These are phyloP conservation scores for Chrysoporthe austroafricana DNA, from an alignment of 2,329 filamentous ascomycete species.

Conservation along the genomic window DNA sequence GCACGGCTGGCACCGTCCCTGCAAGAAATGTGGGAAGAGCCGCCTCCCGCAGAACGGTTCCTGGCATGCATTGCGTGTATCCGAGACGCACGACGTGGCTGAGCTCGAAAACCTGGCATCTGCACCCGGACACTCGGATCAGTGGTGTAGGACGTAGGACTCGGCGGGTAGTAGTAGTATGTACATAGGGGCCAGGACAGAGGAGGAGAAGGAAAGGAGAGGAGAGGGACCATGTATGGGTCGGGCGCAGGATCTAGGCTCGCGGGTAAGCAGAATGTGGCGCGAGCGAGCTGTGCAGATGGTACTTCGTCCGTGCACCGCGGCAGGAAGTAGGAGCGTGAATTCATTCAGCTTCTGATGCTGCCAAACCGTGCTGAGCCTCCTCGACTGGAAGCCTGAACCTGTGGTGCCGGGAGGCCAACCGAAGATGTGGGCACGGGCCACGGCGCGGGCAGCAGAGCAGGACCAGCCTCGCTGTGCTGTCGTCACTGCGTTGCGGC, in stretches of 20 bases:
- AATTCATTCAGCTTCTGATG: neutral
- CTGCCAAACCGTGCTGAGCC: neutral
- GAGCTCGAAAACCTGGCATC: neutral
- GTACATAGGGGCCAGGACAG: neutral
- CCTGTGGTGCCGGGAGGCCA: neutral
- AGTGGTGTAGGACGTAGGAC: neutral
- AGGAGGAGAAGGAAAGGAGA: neutral
- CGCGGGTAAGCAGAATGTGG: too few relatives aligned
- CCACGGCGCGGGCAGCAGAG: neutral
- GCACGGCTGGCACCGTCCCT: constrained; percentile 10
- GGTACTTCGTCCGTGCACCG: too few relatives aligned
- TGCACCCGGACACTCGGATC: neutral
- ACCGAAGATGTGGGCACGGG: neutral
- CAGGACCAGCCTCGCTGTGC: neutral
- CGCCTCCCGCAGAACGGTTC: constrained; percentile 1
- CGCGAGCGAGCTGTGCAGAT: too few relatives aligned
- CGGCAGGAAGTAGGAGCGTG: neutral
- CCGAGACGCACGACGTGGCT: neutral
- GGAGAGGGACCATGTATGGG: too few relatives aligned
- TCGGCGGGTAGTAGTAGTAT: neutral
- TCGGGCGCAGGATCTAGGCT: too few relatives aligned
- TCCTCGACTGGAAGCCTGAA: neutral
- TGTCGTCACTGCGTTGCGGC: constrained; percentile 5
- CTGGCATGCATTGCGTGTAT: constrained; percentile 15
- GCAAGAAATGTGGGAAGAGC: neutral